These are phyloP conservation scores for Yamadazyma sp. DNA, from an alignment of 805 yeast genomes.

Conservation along the genomic window DNA sequence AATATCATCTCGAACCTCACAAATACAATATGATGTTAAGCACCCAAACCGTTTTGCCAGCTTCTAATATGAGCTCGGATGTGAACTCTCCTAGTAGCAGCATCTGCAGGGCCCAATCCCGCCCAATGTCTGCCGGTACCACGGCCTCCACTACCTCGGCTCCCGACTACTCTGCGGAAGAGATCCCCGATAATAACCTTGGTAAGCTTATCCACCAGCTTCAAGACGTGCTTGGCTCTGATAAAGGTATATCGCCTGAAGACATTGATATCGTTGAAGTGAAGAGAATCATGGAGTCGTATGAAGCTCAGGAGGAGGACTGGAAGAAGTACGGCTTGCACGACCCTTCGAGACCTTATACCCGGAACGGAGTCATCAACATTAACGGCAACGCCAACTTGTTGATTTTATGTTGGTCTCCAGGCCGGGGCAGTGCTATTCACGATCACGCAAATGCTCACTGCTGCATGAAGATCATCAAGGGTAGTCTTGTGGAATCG, in stretches of 20 bases:
- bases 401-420: constrained; percentile 68
- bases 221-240: constrained; percentile 11
- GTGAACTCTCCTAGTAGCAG: not conserved
- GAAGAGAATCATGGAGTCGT: constrained; percentile 45
- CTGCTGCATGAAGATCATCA: constrained; percentile 68
- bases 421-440: constrained; percentile 59
- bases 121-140: constrained; percentile 1
- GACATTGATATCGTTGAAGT: constrained; percentile 56
- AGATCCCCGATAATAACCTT: constrained; percentile 19
- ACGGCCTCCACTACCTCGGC: not conserved
- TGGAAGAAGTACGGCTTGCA: constrained; percentile 60
- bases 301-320: constrained; percentile 48
- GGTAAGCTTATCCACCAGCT: constrained; percentile 25
- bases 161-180: constrained; percentile 9
- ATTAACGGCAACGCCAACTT: constrained; percentile 71
- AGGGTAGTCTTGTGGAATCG: constrained; percentile 58
- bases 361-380: constrained; percentile 72
- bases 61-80: too few species aligned
- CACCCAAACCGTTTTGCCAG: constrained; percentile 1
- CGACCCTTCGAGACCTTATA: constrained; percentile 51
- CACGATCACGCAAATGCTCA: constrained; percentile 80
- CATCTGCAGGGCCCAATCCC: not conserved
- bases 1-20: constrained; percentile 3
- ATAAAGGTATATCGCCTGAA: constrained; percentile 36
- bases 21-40: too few species aligned